Evolutionary conservation across 2,329 filamentous ascomycete genomes (phyloP).

Genomic region (Colletotrichum gloeosporioides): DNA sequence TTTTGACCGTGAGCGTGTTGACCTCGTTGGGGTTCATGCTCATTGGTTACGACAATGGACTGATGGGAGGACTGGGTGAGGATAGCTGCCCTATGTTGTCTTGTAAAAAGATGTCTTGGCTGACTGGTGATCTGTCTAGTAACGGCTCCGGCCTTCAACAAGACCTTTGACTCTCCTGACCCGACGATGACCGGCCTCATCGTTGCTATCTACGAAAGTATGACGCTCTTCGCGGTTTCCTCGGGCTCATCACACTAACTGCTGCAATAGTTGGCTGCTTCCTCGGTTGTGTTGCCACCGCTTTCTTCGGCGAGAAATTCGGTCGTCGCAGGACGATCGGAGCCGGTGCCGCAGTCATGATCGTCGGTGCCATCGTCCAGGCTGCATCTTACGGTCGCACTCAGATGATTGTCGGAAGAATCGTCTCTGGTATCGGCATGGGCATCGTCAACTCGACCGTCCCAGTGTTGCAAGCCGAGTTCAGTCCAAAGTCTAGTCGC

Average conservation of each 20-base stretch:
- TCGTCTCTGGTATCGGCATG: constrained; percentile 52
- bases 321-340: constrained; percentile 47
- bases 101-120: background rate
- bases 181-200: constrained; percentile 49
- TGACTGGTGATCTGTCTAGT: constrained; percentile 31
- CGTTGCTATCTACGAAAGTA: constrained; percentile 49
- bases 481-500: constrained; percentile 41
- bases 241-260: background rate
- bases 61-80: constrained; percentile 43
- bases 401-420: constrained; percentile 50
- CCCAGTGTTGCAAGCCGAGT: constrained; percentile 50
- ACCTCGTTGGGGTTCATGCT: constrained; percentile 53
- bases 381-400: constrained; percentile 44
- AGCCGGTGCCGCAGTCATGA: constrained; percentile 46
- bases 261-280: constrained; percentile 31
- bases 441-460: constrained; percentile 51
- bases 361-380: constrained; percentile 48
- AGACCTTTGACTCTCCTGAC: constrained; percentile 42
- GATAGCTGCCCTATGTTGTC: background rate
- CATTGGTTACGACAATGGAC: constrained; percentile 52
- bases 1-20: constrained; percentile 46
- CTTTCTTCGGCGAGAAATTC: constrained; percentile 46
- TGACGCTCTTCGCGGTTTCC: background rate
- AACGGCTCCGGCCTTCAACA: constrained; percentile 42
- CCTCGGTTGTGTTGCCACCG: constrained; percentile 28